Percentiles rank a stretch among this genome's conserved stretches.
These are phyloP conservation scores for Ophiocordyceps sinensis DNA, from an alignment of 2,329 filamentous ascomycete species.

Conservation along the genomic window DNA sequence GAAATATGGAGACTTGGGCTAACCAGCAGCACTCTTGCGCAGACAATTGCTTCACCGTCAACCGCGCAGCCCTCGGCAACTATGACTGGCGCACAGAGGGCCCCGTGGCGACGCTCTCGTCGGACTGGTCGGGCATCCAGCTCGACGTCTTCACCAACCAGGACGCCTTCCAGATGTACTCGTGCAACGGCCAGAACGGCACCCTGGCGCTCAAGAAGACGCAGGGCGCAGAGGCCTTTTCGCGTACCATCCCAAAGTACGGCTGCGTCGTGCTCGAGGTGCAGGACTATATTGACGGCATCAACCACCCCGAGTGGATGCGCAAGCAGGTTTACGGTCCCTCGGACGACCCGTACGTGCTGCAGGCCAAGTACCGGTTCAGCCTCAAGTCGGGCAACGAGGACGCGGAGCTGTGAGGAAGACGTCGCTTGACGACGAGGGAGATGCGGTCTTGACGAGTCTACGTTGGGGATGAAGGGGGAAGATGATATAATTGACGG, in stretches of 20 bases:
- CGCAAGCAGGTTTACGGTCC: slow-evolving; percentile 51
- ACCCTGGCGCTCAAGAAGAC: slow-evolving; percentile 52
- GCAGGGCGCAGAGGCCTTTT: slow-evolving; percentile 44
- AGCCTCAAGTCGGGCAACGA: slow-evolving; percentile 22
- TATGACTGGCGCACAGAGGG: slow-evolving; percentile 49
- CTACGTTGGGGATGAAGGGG: no score
- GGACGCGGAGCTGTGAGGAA: background rate
- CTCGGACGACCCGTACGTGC: slow-evolving; percentile 43
- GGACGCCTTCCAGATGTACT: slow-evolving; percentile 78
- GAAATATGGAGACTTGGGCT: background rate
- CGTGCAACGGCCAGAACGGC: slow-evolving; percentile 65
- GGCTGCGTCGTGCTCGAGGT: slow-evolving; percentile 86
- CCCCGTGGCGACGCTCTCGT: slow-evolving; percentile 53
- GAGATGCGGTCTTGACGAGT: no score
- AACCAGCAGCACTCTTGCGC: background rate
- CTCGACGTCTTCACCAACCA: slow-evolving; percentile 74
- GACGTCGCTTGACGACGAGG: no score
- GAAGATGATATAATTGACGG: no score
- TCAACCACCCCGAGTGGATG: slow-evolving; percentile 84
- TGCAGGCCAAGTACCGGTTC: slow-evolving; percentile 48
- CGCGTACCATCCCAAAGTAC: slow-evolving; percentile 54
- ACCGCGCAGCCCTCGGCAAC: slow-evolving; percentile 39
- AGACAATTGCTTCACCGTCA: slow-evolving; percentile 58
- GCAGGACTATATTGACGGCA: slow-evolving; percentile 84
- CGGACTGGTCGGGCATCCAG: slow-evolving; percentile 67